A percentile compares a stretch with the other conserved stretches of the same genome.
Evolutionary conservation across 106 monocot species (phyloP).

Genomic region (Agapanthus africanus): DNA sequence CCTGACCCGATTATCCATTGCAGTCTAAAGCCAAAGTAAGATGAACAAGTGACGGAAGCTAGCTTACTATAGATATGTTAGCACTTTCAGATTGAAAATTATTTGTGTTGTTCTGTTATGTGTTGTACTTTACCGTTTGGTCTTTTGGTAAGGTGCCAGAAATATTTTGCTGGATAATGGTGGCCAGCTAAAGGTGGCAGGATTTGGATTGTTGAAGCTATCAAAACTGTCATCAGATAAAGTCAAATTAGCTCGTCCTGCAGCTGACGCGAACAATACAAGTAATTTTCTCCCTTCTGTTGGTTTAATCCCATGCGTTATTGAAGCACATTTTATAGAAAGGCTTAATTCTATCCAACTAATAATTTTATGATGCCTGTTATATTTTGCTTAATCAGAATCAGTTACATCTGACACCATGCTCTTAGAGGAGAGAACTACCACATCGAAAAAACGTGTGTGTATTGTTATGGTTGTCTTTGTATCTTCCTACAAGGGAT

Average conservation of each 20-base stretch:
- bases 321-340: background rate
- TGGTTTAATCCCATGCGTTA: background rate
- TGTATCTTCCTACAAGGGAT: background rate
- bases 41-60: conserved; percentile 5
- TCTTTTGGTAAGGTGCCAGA: conserved; percentile 89
- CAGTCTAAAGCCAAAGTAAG: conserved; percentile 14
- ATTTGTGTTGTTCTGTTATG: conserved; percentile 14
- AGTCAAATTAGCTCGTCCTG: conserved; percentile 46
- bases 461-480: background rate
- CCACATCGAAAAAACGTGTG: background rate
- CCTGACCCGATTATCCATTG: conserved; percentile 12
- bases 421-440: no score
- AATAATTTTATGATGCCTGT: background rate
- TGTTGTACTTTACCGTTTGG: conserved; percentile 45
- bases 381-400: background rate
- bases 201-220: conserved; percentile 79
- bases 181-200: conserved; percentile 74
- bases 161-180: conserved; percentile 87
- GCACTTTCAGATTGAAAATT: conserved; percentile 3
- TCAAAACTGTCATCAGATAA: conserved; percentile 65
- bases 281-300: conserved; percentile 2
- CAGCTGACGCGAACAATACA: conserved; percentile 19
- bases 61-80: conserved; percentile 3
- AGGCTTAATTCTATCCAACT: background rate
- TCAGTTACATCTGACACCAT: no score